Evolutionary conservation across 2,329 filamentous ascomycete genomes (phyloP), one percentile per base, ranked within the genome.

Genomic region (Fusarium sp.): DNA sequence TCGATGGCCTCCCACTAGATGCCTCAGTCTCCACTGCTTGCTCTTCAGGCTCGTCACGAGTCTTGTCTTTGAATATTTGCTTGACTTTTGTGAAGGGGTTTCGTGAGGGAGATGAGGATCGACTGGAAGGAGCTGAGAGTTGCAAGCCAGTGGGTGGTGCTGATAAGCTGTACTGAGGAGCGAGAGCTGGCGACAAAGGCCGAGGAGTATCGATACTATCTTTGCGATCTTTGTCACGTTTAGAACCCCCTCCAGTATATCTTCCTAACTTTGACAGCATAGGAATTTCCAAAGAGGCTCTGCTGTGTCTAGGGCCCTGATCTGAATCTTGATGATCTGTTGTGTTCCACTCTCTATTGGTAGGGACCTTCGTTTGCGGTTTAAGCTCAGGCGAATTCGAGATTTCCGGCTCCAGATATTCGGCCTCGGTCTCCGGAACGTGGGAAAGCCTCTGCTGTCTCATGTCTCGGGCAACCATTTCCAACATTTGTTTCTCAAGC

Each of bases 121-220:
- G 85, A 71, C 89, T 93, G 9, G 82, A 82, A 5, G 84, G 81
- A 3, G 89, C 86, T 5, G 90, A 92, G 10, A 91, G 76, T 57
- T 91, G 89, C 67, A 87, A 83, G 22, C 85, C 85, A 62, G 90
- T 86, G 14, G 84, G 84, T 6, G 88, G 87, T 51, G 90, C 84
- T 32, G 85, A 82, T 2, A 80, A 78, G 71, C 87, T 78, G 62
- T 83, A 75, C 76, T 82, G 68, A 6, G 81, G 75, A 35, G 80
- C 83, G n/a, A 83, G 73, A 23, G 84, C 83, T 6, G 87, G 87
- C 0, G 87, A 89, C 30, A 83, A 77, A 11, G 84, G 82, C 15
- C 79, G 75, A 17, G 84, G 84, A 1, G 79, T 80, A 56, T 81
- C 84, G 63, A 80, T 77, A 30, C 83, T 84, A 35, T 81, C 75